Conservation (phyloP, 2,329 filamentous ascomycete genomes). For the Xylariomycetidae sp. region DNA sequence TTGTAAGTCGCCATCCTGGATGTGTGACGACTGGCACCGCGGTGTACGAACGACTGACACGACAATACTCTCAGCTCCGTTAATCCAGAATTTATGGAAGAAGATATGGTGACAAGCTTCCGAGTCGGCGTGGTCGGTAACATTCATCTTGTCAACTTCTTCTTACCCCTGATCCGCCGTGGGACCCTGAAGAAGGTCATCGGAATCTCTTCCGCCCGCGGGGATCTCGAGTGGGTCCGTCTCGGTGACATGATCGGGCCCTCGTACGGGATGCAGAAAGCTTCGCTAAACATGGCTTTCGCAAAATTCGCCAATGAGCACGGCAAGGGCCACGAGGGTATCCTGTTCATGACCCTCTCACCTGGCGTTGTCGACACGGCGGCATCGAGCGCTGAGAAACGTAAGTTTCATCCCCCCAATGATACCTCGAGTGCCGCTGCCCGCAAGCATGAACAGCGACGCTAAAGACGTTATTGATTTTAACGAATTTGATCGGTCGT, state of each 20-base stretch:
- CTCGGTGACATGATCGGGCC: too few species aligned
- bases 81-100: conserved; percentile 28
- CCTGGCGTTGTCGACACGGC: conserved; percentile 40
- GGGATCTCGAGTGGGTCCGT: conserved; percentile 30
- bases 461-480: conserved; percentile 13
- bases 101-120: conserved; percentile 30
- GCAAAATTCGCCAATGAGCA: conserved; percentile 40
- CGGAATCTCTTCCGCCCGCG: conserved; percentile 42
- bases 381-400: too few species aligned
- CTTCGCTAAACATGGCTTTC: conserved; percentile 12
- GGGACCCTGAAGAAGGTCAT: conserved; percentile 51
- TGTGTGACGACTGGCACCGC: not conserved
- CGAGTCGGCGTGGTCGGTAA: conserved; percentile 46
- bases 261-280: conserved; percentile 40
- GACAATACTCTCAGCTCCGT: conserved; percentile 16
- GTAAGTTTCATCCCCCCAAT: too few species aligned
- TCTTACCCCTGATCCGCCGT: conserved; percentile 47
- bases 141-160: conserved; percentile 48
- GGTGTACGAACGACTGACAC: not conserved
- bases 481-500: too few species aligned
- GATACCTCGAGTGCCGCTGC: too few species aligned
- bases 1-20: conserved; percentile 23
- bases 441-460: too few species aligned
- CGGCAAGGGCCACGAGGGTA: conserved; percentile 35
- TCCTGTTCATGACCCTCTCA: conserved; percentile 39